Percentiles rank a stretch among this genome's conserved stretches.
phyloP scores from a whole-genome alignment of 2,329 filamentous ascomycete genomes.

The Peltaster fructicola region DNA sequence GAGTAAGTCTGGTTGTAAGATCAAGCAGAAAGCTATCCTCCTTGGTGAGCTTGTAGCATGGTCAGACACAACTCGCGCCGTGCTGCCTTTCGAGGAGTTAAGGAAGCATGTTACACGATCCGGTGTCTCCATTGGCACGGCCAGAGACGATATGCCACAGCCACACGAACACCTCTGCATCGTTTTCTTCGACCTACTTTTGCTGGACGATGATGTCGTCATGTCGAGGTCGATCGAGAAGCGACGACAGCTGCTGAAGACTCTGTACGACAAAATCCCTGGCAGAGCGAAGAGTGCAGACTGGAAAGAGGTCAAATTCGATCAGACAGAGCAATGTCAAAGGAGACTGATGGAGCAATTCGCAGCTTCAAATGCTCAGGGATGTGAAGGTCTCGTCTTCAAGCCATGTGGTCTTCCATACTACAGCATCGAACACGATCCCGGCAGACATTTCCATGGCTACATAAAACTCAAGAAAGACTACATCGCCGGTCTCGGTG shows the following conservation, averaged over 20 bases:
- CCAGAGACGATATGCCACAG: slow-evolving; percentile 46
- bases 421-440: slow-evolving; percentile 28
- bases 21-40: slow-evolving; percentile 54
- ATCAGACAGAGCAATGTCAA: slow-evolving; percentile 28
- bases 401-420: slow-evolving; percentile 71
- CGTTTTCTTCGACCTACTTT: slow-evolving; percentile 42
- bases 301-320: slow-evolving; percentile 51
- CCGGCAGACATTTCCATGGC: slow-evolving; percentile 7
- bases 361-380: slow-evolving; percentile 43
- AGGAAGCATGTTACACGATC: slow-evolving; percentile 62
- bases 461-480: slow-evolving; percentile 78
- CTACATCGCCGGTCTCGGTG: slow-evolving; percentile 61
- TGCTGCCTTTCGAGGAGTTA: slow-evolving; percentile 66
- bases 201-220: slow-evolving; percentile 37
- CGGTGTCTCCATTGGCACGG: slow-evolving; percentile 49
- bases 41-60: slow-evolving; percentile 74
- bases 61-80: slow-evolving; percentile 44
- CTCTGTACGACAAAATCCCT: slow-evolving; percentile 34
- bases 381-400: no score
- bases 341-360: slow-evolving; percentile 46
- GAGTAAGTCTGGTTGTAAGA: slow-evolving; percentile 36
- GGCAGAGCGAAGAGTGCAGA: slow-evolving; percentile 52
- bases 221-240: slow-evolving; percentile 39
- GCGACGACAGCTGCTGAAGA: slow-evolving; percentile 41
- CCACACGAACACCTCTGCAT: slow-evolving; percentile 41